phyloP scores from a whole-genome alignment of 352 stramenopile genomes.

The Globisporangium paroecandrum region DNA sequence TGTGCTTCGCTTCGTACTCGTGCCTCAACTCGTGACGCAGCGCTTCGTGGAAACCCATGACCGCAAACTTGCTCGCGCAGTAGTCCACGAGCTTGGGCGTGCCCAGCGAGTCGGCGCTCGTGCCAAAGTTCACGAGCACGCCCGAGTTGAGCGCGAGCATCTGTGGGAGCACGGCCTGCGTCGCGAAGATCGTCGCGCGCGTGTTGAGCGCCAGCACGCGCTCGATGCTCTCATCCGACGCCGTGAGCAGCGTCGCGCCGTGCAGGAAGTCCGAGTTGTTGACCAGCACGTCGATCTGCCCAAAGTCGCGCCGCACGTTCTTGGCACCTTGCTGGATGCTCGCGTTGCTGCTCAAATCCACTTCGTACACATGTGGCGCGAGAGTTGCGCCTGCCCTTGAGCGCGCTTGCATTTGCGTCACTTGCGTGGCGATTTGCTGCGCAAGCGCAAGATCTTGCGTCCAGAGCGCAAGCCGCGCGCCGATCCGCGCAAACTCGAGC shows the following conservation, averaged over 20 bases:
- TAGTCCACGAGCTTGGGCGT: slow-evolving; percentile 39
- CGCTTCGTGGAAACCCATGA: slow-evolving; percentile 41
- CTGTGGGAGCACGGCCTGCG: slow-evolving; percentile 39
- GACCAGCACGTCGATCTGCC: slow-evolving; percentile 32
- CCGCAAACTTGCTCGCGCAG: slow-evolving; percentile 43
- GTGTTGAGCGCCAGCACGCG: slow-evolving; percentile 37
- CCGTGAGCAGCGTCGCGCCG: slow-evolving; percentile 33
- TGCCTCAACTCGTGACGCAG: slow-evolving; percentile 35
- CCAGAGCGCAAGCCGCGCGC: slow-evolving; percentile 21
- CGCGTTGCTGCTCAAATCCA: slow-evolving; percentile 20
- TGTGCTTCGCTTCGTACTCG: background rate
- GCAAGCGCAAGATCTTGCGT: slow-evolving; percentile 4
- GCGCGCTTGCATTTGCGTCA: background rate
- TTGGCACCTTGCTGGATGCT: slow-evolving; percentile 16
- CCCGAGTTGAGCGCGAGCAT: slow-evolving; percentile 35
- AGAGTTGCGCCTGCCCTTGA: background rate
- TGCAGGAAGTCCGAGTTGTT: slow-evolving; percentile 52
- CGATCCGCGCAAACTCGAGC: slow-evolving; percentile 23
- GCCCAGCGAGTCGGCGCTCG: slow-evolving; percentile 29
- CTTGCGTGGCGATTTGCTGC: slow-evolving; percentile 3
- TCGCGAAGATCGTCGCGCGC: slow-evolving; percentile 31
- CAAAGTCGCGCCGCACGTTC: slow-evolving; percentile 18
- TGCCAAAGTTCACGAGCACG: slow-evolving; percentile 34
- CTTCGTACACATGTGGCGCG: slow-evolving; percentile 15
- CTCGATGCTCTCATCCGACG: slow-evolving; percentile 23